Evolutionary conservation across 2,329 filamentous ascomycete genomes (phyloP).

Genomic region (Cercospora beticola): DNA sequence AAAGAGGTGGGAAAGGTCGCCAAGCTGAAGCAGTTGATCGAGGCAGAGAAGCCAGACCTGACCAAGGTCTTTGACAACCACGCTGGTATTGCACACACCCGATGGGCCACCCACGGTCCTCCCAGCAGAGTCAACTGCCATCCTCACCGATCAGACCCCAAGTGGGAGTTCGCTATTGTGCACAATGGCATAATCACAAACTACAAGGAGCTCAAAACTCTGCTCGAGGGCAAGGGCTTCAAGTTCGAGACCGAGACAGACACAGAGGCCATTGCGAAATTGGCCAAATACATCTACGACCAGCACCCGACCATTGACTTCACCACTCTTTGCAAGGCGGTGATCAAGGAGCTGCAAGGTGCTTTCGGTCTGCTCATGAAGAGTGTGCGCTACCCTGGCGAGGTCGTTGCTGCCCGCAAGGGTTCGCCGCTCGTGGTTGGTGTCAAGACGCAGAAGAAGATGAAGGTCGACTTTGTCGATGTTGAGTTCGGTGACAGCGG

Average conservation of each 20-base stretch:
- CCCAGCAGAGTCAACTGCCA: constrained; percentile 96
- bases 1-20: constrained; percentile 99
- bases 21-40: constrained; percentile 92
- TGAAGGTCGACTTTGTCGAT: constrained; percentile 99
- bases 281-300: constrained; percentile 97
- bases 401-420: constrained; percentile 97
- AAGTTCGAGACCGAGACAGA: constrained; percentile 99
- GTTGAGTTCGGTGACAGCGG: constrained; percentile 93
- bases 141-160: constrained; percentile 93
- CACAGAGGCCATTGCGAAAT: constrained; percentile 98
- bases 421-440: constrained; percentile 96
- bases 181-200: constrained; percentile 99
- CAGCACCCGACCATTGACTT: constrained; percentile 92
- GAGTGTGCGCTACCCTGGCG: constrained; percentile 96
- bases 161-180: constrained; percentile 94
- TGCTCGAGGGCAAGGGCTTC: constrained; percentile 92
- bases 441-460: constrained; percentile 94
- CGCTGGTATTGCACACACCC: constrained; percentile 96
- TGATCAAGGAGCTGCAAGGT: constrained; percentile 97
- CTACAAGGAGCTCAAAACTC: constrained; percentile 98
- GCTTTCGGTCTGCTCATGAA: constrained; percentile 97
- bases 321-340: constrained; percentile 92
- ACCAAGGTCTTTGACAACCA: constrained; percentile 96
- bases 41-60: constrained; percentile 76
- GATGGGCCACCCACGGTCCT: constrained; percentile 96